Conservation (phyloP, 108 stramenopile genomes). For the Nitzschia sp. region DNA sequence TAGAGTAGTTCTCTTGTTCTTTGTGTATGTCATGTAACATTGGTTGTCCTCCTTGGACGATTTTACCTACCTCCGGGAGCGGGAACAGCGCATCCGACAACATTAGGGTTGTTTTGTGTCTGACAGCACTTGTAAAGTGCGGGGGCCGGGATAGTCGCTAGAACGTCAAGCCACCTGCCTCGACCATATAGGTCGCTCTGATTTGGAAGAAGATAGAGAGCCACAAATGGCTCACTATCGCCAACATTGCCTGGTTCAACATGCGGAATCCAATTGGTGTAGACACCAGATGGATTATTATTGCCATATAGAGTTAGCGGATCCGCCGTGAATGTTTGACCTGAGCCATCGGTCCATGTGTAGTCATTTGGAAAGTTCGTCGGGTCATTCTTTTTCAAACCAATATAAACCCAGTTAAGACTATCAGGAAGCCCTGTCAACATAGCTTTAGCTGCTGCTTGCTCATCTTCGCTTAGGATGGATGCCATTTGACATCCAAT, state of each 20-base stretch:
- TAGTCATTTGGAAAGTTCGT: neutral
- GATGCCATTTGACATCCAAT: neutral
- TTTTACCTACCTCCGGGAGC: too few relatives aligned
- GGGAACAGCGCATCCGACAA: neutral
- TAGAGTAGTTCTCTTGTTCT: too few relatives aligned
- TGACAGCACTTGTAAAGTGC: neutral
- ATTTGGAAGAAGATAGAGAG: too few relatives aligned
- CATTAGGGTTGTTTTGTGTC: neutral
- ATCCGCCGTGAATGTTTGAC: neutral
- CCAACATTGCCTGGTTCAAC: neutral
- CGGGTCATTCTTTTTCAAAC: neutral
- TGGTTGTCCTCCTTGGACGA: too few relatives aligned
- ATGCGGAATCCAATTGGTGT: neutral
- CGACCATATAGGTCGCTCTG: too few relatives aligned
- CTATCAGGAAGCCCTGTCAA: neutral
- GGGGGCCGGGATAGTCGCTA: neutral
- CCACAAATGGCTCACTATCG: too few relatives aligned
- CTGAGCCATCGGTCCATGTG: neutral
- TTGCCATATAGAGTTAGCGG: neutral
- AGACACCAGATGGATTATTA: neutral
- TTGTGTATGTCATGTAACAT: too few relatives aligned
- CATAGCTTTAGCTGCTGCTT: neutral
- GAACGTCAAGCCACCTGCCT: neutral
- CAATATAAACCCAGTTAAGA: neutral
- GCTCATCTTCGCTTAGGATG: neutral